Percentiles rank a stretch among this genome's conserved stretches.
These are phyloP conservation scores for Elsinoe necatrix DNA, from an alignment of 2,329 filamentous ascomycete species.

Conservation along the genomic window DNA sequence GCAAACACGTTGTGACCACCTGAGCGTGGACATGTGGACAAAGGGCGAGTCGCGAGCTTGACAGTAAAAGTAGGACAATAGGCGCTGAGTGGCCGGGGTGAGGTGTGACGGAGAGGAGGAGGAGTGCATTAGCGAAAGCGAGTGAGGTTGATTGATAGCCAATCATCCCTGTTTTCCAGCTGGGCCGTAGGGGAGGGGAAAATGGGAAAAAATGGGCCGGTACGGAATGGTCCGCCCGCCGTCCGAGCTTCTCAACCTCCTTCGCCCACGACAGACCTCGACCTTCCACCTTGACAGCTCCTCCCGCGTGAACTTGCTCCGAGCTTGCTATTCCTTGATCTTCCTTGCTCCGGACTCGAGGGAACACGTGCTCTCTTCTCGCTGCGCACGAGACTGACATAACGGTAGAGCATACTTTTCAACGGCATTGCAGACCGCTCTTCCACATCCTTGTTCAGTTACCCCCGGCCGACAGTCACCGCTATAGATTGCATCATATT, in stretches of 20 bases:
- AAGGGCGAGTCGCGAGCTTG: conserved; percentile 6
- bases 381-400: neutral
- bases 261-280: neutral
- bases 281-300: conserved; percentile 6
- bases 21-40: conserved; percentile 10
- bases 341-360: conserved; percentile 3
- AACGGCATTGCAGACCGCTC: conserved; percentile 4
- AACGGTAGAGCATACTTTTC: neutral
- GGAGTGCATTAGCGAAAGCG: conserved; percentile 10
- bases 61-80: conserved; percentile 13
- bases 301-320: conserved; percentile 12
- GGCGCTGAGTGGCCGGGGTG: conserved; percentile 5
- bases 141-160: conserved; percentile 13
- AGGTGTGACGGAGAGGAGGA: conserved; percentile 13
- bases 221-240: conserved; percentile 12
- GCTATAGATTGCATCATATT: neutral
- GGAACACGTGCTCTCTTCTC: conserved; percentile 5
- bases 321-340: conserved; percentile 1
- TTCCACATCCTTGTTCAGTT: neutral
- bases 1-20: conserved; percentile 7
- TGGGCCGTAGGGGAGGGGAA: neutral
- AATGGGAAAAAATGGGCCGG: neutral
- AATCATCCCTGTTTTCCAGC: conserved; percentile 13
- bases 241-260: conserved; percentile 13
- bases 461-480: neutral